phyloP scores from a whole-genome alignment of 129 eudicot genomes.

The Glebionis coronaria region DNA sequence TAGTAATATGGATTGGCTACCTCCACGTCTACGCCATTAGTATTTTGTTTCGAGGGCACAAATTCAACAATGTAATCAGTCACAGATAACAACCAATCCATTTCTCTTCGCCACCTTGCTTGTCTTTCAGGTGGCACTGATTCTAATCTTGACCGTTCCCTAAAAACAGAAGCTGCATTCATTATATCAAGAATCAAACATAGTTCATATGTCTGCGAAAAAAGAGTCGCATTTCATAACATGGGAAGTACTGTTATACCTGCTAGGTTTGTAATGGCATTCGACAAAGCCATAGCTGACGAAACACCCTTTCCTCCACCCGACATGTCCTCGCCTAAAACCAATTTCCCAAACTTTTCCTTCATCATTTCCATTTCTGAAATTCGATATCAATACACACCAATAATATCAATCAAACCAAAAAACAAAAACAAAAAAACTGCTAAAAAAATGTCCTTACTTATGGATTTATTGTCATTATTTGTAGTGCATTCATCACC shows the following conservation, averaged over 20 bases:
- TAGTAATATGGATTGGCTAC: conserved; percentile 27
- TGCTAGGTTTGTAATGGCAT: conserved; percentile 95
- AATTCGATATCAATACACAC: background rate
- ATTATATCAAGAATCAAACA: background rate
- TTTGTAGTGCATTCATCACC: conserved; percentile 27
- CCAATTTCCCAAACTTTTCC: conserved; percentile 91
- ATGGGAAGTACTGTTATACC: conserved; percentile 36
- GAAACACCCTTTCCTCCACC: conserved; percentile 99
- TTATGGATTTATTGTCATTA: conserved; percentile 20
- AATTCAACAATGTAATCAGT: conserved; percentile 84
- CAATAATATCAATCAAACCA: background rate
- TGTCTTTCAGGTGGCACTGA: conserved; percentile 69
- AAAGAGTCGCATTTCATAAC: background rate
- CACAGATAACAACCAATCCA: conserved; percentile 82
- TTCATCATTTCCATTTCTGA: conserved; percentile 74
- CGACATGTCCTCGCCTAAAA: conserved; percentile 98
- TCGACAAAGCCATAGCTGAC: conserved; percentile 87
- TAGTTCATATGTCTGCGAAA: background rate
- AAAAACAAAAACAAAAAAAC: background rate
- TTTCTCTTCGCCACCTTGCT: conserved; percentile 76
- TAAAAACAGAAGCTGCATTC: conserved; percentile 73
- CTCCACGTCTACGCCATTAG: conserved; percentile 76
- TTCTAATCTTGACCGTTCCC: conserved; percentile 71
- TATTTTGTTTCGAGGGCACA: conserved; percentile 60
- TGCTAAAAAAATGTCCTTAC: conserved; percentile 1